Evolutionary conservation across 2,329 filamentous ascomycete species (phyloP).

Genomic region (Epichloe gansuensis): DNA sequence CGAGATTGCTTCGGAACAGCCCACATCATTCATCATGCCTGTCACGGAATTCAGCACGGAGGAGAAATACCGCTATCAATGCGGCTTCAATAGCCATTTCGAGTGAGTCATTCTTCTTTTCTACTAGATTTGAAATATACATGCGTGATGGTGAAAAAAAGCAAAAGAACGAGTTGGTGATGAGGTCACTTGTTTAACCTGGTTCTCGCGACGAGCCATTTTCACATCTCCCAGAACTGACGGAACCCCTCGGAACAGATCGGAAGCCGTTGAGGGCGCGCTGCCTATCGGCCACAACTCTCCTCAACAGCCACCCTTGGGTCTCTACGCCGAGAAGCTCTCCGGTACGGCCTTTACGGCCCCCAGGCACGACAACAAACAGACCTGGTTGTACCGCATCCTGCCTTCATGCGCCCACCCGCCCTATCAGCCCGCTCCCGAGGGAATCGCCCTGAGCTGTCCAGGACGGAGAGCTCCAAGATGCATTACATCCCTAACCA

Average conservation of each 20-base stretch:
- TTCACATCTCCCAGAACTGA: background rate
- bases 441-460: constrained; percentile 8
- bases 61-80: constrained; percentile 61
- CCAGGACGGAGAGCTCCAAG: constrained; percentile 13
- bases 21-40: constrained; percentile 29
- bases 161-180: no score
- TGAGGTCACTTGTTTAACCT: no score
- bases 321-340: constrained; percentile 72
- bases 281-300: constrained; percentile 68
- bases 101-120: constrained; percentile 42
- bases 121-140: background rate
- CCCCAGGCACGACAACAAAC: constrained; percentile 55
- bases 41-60: constrained; percentile 34
- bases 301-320: constrained; percentile 66
- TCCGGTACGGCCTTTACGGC: constrained; percentile 63
- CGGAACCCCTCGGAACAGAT: constrained; percentile 31
- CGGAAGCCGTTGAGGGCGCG: constrained; percentile 63
- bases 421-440: constrained; percentile 37
- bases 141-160: no score
- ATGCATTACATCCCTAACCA: constrained; percentile 53
- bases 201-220: no score
- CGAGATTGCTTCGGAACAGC: background rate
- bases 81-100: constrained; percentile 66
- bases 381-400: constrained; percentile 62
- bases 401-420: constrained; percentile 51